Base-by-base conservation (phyloP, 495 filamentous ascomycete genomes). In the Penicillium egyptiacum region DNA sequence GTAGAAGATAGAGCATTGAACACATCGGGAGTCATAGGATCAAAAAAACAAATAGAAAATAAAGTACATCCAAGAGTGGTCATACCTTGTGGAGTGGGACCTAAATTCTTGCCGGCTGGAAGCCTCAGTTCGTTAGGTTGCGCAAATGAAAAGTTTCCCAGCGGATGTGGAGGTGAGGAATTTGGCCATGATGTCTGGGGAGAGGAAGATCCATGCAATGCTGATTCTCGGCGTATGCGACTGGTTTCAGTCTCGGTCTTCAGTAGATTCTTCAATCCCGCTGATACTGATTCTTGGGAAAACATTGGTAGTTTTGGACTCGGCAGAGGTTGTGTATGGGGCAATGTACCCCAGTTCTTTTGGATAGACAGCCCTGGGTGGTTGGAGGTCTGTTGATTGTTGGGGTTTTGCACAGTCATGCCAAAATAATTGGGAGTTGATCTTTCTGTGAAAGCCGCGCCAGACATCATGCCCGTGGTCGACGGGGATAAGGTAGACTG, bases 351-450 rank as follows among this genome's bases (percentile, higher is more conserved):
- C 86, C 88, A 92, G 72, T 88, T 87, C 60, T 84, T 82, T 55
- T 81, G 82, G 7, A 74, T 58, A 47, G 81, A 70, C 8, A 84
- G 78, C 19, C 84, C 73, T 41, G 78, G 74, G 46, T 77, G 74
- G 46, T 77, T 78, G 2, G 87, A 88, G 47, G 84, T 79, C 51
- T 81, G 76, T n/a, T 81, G 70, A 59, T 88, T 75, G 23, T 88
- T 75, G 22, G 71, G 56, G 30, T 81, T 76, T 41, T 93, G 88
- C 50, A 88, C 73, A 28, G 79, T 74, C 46, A 94, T 79, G 44
- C 86, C 87, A 61, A 96, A 96, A 70, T 96, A 96, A 66, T 87
- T 90, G 19, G 90, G 87, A 65, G 88, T 90, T 19, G 86, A 68
- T 6, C 79, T 70, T 60, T 71, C 75, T 55, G 51, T 67, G 67